Conservation (phyloP, 2,329 filamentous ascomycete genomes). For the Pseudogymnoascus sp. region DNA sequence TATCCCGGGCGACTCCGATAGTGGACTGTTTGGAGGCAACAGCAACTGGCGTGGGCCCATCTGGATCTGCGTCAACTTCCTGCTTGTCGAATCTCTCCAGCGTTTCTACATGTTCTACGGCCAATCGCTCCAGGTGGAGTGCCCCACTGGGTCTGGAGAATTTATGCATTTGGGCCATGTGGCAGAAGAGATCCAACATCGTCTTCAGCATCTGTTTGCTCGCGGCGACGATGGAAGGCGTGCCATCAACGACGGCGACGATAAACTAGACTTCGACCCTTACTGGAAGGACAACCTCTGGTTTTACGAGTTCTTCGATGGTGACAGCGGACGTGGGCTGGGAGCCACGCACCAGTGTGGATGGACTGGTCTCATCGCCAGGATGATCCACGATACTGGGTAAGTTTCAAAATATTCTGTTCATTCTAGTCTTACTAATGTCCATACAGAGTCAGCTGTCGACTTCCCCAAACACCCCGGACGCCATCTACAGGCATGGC, state of each 20-base stretch:
- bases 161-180: conserved; percentile 95
- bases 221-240: conserved; percentile 78
- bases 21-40: conserved; percentile 90
- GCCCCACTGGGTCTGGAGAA: conserved; percentile 86
- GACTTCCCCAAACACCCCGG: conserved; percentile 85
- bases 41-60: conserved; percentile 97
- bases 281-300: conserved; percentile 91
- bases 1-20: conserved; percentile 92
- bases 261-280: conserved; percentile 82
- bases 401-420: conserved; percentile 40
- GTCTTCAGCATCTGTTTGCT: conserved; percentile 85
- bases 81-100: conserved; percentile 89
- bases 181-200: conserved; percentile 90
- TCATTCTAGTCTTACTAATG: conserved; percentile 34
- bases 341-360: conserved; percentile 93
- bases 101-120: conserved; percentile 97
- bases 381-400: conserved; percentile 97
- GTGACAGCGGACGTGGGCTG: conserved; percentile 79
- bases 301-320: conserved; percentile 98
- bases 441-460: conserved; percentile 65
- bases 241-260: conserved; percentile 78
- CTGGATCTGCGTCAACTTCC: conserved; percentile 93
- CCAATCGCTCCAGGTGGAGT: conserved; percentile 80
- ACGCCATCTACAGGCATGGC: conserved; percentile 77
- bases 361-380: conserved; percentile 92